Evolutionary conservation across 2,329 filamentous ascomycete genomes (phyloP).

Genomic region (Fusarium equiseti): DNA sequence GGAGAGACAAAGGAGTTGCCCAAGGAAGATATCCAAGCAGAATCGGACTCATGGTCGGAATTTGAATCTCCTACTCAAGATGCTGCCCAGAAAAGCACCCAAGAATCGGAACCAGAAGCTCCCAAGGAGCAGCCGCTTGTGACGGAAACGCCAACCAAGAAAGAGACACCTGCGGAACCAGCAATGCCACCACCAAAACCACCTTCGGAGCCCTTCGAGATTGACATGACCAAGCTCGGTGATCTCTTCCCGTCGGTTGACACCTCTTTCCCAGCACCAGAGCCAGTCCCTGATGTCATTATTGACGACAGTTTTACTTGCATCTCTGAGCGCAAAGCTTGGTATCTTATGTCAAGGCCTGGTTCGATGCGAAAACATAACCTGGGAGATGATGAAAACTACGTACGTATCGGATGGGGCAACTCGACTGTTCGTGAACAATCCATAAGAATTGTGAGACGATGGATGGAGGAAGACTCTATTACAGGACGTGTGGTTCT

Average conservation of each 20-base stretch:
- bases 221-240: slow-evolving; percentile 54
- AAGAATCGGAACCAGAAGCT: background rate
- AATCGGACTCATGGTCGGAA: slow-evolving; percentile 38
- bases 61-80: slow-evolving; percentile 36
- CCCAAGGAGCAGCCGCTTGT: background rate
- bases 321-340: slow-evolving; percentile 70
- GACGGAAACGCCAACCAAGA: background rate
- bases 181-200: slow-evolving; percentile 5
- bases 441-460: slow-evolving; percentile 68
- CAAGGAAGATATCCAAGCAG: background rate
- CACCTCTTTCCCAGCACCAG: slow-evolving; percentile 47
- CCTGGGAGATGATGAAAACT: slow-evolving; percentile 69
- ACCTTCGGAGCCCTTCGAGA: slow-evolving; percentile 39
- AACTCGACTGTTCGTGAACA: slow-evolving; percentile 66
- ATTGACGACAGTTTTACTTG: slow-evolving; percentile 66
- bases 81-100: background rate
- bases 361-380: slow-evolving; percentile 70
- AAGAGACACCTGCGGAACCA: background rate
- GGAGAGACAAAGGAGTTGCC: background rate
- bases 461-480: slow-evolving; percentile 76
- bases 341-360: slow-evolving; percentile 73
- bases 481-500: slow-evolving; percentile 63
- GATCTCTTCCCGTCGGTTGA: slow-evolving; percentile 49
- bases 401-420: slow-evolving; percentile 69
- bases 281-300: slow-evolving; percentile 59